Conservation (phyloP, 2,329 filamentous ascomycete species). For the Fusarium decemcellulare region DNA sequence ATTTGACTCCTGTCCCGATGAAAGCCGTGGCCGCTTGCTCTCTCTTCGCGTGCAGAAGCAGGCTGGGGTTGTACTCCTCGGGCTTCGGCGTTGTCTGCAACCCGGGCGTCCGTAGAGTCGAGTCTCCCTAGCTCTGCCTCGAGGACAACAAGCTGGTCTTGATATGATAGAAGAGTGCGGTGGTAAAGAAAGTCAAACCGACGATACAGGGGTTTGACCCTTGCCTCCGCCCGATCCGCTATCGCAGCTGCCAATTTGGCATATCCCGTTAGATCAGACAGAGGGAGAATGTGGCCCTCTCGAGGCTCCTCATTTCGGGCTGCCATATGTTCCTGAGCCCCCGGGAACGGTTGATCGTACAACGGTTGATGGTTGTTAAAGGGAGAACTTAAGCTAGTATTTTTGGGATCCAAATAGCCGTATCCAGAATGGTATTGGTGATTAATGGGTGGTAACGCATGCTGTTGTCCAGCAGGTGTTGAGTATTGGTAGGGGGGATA, state of each 20-base stretch:
- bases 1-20: conserved; percentile 12
- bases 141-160: conserved; percentile 86
- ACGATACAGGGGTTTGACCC: conserved; percentile 78
- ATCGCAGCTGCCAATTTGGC: conserved; percentile 73
- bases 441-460: conserved; percentile 1
- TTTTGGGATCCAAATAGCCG: conserved; percentile 16
- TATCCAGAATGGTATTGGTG: conserved; percentile 24
- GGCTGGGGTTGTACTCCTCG: conserved; percentile 44
- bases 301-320: neutral
- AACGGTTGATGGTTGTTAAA: conserved; percentile 8
- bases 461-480: conserved; percentile 22
- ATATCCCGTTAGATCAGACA: conserved; percentile 67
- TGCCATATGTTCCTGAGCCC: conserved; percentile 29
- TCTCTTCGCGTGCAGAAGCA: conserved; percentile 32
- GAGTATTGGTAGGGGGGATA: conserved; percentile 30
- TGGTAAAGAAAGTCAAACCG: conserved; percentile 88
- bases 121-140: conserved; percentile 78
- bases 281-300: conserved; percentile 56
- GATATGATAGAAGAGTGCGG: conserved; percentile 83
- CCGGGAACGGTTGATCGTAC: conserved; percentile 15
- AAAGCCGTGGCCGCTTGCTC: neutral
- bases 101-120: conserved; percentile 44
- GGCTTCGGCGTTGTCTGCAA: conserved; percentile 70
- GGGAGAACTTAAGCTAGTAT: neutral
- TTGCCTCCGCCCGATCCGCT: conserved; percentile 43